Evolutionary conservation across 176 grass and related monocot genomes (phyloP).

Genomic region (Musa schizocarpa): DNA sequence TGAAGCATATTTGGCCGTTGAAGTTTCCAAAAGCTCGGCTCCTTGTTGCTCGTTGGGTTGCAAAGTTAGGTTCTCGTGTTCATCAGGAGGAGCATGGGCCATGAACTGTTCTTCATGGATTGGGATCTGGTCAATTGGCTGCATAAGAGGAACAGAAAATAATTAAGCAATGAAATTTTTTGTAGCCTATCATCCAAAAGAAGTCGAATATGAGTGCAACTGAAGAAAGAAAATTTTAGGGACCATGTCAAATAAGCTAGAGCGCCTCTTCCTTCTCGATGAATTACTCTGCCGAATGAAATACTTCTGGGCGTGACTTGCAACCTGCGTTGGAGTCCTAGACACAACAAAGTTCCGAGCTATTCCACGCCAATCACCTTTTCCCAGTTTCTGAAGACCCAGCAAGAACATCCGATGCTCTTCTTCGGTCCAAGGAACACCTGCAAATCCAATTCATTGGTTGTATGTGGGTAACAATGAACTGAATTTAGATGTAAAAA

Average conservation of each 20-base stretch:
- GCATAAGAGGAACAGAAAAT: slow-evolving; percentile 13
- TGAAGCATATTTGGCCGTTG: slow-evolving; percentile 9
- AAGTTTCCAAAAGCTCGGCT: slow-evolving; percentile 25
- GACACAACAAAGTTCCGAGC: slow-evolving; percentile 72
- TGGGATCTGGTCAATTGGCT: slow-evolving; percentile 40
- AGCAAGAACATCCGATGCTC: slow-evolving; percentile 81
- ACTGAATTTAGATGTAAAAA: background rate
- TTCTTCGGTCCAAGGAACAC: slow-evolving; percentile 93
- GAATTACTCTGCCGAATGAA: slow-evolving; percentile 81
- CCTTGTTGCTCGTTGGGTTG: slow-evolving; percentile 28
- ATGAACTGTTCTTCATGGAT: slow-evolving; percentile 25
- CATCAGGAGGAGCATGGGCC: slow-evolving; percentile 21
- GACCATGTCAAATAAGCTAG: slow-evolving; percentile 91
- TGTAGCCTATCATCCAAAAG: background rate
- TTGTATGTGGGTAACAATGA: background rate
- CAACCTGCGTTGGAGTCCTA: slow-evolving; percentile 85
- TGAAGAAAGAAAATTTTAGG: slow-evolving; percentile 42
- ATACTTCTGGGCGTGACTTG: slow-evolving; percentile 94
- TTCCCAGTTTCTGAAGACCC: slow-evolving; percentile 81
- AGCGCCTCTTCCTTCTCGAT: slow-evolving; percentile 69
- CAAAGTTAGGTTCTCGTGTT: slow-evolving; percentile 30
- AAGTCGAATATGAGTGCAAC: background rate
- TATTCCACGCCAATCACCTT: slow-evolving; percentile 92
- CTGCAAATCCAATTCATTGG: slow-evolving; percentile 28
- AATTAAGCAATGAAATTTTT: slow-evolving; percentile 1